A percentile compares a stretch with the other conserved stretches of the same genome.
These are phyloP conservation scores for Pythium aphanidermatum DNA, from an alignment of 352 stramenopile species.

Conservation along the genomic window DNA sequence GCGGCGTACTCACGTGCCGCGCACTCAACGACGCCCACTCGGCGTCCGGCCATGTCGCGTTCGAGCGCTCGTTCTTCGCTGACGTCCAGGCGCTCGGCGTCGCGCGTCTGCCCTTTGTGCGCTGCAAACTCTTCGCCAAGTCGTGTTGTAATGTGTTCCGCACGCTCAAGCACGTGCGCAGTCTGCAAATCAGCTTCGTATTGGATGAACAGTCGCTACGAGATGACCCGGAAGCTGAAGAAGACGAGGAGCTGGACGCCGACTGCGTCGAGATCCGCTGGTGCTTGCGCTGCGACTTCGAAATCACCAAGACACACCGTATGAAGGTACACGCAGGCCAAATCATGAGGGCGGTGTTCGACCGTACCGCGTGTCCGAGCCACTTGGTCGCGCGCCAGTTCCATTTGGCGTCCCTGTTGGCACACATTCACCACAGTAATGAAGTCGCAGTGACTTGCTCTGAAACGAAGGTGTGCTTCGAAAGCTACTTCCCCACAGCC, in stretches of 20 bases:
- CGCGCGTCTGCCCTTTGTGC: slow-evolving; percentile 35
- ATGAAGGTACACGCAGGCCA: slow-evolving; percentile 77
- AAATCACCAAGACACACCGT: slow-evolving; percentile 82
- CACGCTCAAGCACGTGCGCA: slow-evolving; percentile 78
- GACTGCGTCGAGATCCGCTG: slow-evolving; percentile 66
- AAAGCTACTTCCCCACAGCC: slow-evolving; percentile 65
- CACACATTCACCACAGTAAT: slow-evolving; percentile 76
- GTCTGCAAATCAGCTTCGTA: slow-evolving; percentile 56
- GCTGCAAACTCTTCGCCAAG: slow-evolving; percentile 75
- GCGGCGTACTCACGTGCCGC: slow-evolving; percentile 44
- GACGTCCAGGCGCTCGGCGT: slow-evolving; percentile 15
- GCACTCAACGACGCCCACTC: slow-evolving; percentile 83
- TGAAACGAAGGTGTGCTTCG: slow-evolving; percentile 63
- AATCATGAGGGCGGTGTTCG: slow-evolving; percentile 76
- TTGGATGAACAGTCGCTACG: slow-evolving; percentile 29
- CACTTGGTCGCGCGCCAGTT: slow-evolving; percentile 54
- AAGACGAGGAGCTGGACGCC: slow-evolving; percentile 40
- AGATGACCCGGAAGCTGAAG: slow-evolving; percentile 15
- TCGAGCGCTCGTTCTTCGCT: slow-evolving; percentile 68
- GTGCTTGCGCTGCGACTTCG: slow-evolving; percentile 70
- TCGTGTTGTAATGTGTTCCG: slow-evolving; percentile 77
- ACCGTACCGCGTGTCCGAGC: slow-evolving; percentile 45
- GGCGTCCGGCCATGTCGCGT: slow-evolving; percentile 53
- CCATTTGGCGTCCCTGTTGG: slow-evolving; percentile 65
- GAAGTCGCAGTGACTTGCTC: slow-evolving; percentile 70